phyloP scores from a whole-genome alignment of 2,329 filamentous ascomycete species.

The Nemania sp. region DNA sequence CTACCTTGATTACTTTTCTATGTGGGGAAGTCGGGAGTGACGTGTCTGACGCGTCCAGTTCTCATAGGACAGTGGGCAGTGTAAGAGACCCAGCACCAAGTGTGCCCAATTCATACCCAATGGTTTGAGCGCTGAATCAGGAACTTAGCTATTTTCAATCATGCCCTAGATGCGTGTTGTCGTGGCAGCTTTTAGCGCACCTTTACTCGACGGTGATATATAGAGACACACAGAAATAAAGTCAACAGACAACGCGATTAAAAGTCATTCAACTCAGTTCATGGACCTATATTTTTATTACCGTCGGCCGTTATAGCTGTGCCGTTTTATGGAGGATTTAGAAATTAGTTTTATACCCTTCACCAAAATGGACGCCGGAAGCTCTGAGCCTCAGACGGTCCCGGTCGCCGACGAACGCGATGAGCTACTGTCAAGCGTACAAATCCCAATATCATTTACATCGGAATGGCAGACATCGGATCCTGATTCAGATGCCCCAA shows the following conservation, averaged over 20 bases:
- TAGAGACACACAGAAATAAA: not conserved
- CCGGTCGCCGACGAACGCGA: constrained; percentile 48
- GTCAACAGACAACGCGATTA: not conserved
- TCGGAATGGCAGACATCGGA: constrained; percentile 46
- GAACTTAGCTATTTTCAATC: not conserved
- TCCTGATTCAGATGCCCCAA: constrained; percentile 29
- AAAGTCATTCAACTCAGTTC: too few relatives aligned
- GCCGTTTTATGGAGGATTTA: too few relatives aligned
- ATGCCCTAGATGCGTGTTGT: not conserved
- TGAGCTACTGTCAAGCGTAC: constrained; percentile 49
- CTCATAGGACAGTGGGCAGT: too few relatives aligned
- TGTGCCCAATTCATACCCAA: not conserved
- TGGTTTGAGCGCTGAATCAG: too few relatives aligned
- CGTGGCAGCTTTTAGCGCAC: constrained; percentile 4
- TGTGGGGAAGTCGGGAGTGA: constrained; percentile 6
- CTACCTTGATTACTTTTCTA: too few relatives aligned
- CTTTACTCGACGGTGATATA: constrained; percentile 4
- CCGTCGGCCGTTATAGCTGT: too few relatives aligned
- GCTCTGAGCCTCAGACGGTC: constrained; percentile 44
- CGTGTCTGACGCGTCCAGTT: not conserved
- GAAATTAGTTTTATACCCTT: not conserved
- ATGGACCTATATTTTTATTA: too few relatives aligned
- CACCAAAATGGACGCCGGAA: constrained; percentile 31
- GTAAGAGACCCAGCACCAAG: not conserved
- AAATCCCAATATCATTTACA: constrained; percentile 53